Conservation (phyloP, 1,139 yeast species). For the Debaryomyces nepalensis region DNA sequence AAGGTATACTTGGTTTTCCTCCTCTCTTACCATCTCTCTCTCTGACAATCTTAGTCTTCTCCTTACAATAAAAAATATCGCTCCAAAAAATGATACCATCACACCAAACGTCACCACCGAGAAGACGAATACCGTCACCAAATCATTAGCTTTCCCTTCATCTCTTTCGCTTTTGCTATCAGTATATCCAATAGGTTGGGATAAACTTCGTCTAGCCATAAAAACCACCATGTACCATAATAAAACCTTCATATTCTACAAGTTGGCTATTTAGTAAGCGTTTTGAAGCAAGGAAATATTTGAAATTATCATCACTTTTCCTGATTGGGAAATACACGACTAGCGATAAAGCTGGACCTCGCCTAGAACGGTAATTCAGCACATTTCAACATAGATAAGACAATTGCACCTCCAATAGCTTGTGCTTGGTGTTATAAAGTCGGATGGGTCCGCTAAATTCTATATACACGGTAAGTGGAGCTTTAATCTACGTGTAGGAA, state of each 20-base stretch:
- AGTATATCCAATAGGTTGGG: conserved; percentile 1
- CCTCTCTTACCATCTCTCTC: conserved; percentile 65
- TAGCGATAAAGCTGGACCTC: conserved; percentile 1
- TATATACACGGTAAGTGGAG: too few relatives aligned
- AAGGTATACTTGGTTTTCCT: conserved; percentile 61
- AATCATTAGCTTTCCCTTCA: not conserved
- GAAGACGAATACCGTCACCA: conserved; percentile 7
- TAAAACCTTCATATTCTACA: not conserved
- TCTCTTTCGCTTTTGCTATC: not conserved
- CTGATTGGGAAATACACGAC: conserved; percentile 1
- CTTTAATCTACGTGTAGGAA: too few relatives aligned
- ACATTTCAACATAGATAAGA: not conserved
- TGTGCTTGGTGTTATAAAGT: too few relatives aligned
- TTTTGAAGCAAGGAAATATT: conserved; percentile 2
- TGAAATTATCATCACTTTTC: conserved; percentile 5
- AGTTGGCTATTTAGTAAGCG: not conserved
- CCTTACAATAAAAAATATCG: conserved; percentile 10
- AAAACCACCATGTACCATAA: conserved; percentile 6
- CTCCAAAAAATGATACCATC: conserved; percentile 9
- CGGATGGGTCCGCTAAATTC: too few relatives aligned
- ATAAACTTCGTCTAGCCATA: not conserved
- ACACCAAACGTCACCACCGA: conserved; percentile 7
- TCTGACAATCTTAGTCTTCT: conserved; percentile 32
- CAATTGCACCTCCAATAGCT: not conserved
- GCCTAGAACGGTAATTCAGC: conserved; percentile 4